phyloP scores from a whole-genome alignment of 208 protist species.

The Acanthamoeba triangularis region DNA sequence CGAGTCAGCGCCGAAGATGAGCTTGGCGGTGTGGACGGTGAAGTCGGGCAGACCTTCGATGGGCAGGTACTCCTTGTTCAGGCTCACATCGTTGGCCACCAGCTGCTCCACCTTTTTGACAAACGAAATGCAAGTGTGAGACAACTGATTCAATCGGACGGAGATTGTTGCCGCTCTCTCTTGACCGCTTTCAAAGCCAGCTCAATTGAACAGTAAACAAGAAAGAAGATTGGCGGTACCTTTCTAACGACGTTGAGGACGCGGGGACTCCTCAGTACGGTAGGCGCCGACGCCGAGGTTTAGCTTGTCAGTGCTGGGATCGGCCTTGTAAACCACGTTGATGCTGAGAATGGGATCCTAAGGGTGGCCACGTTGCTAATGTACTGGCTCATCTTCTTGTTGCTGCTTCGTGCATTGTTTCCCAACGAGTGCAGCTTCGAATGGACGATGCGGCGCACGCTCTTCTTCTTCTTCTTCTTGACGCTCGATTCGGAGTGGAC shows the following conservation, averaged over 20 bases:
- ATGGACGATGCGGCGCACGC: slow-evolving; percentile 55
- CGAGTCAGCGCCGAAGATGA: slow-evolving; percentile 95
- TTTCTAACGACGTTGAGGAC: slow-evolving; percentile 95
- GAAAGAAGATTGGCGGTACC: slow-evolving; percentile 81
- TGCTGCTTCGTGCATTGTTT: slow-evolving; percentile 6
- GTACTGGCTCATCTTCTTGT: background rate
- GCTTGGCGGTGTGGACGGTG: slow-evolving; percentile 89
- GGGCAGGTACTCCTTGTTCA: slow-evolving; percentile 98
- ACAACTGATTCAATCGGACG: no score
- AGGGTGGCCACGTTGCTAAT: slow-evolving; percentile 83
- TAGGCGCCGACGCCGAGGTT: slow-evolving; percentile 99
- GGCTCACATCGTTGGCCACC: slow-evolving; percentile 76
- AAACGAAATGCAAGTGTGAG: background rate
- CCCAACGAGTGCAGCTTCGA: no score
- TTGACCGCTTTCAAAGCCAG: background rate
- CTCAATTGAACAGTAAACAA: slow-evolving; percentile 13
- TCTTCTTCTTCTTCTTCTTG: no score
- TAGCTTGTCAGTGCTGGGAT: slow-evolving; percentile 95
- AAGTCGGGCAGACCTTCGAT: slow-evolving; percentile 96
- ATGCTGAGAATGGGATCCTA: slow-evolving; percentile 93
- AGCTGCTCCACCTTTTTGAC: slow-evolving; percentile 85
- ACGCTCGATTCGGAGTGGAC: background rate
- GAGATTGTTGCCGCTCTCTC: no score
- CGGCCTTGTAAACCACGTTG: slow-evolving; percentile 87
- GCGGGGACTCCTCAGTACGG: slow-evolving; percentile 96